Evolutionary conservation across 495 filamentous ascomycete genomes (phyloP).

Genomic region (Clavariopsis aquatica): DNA sequence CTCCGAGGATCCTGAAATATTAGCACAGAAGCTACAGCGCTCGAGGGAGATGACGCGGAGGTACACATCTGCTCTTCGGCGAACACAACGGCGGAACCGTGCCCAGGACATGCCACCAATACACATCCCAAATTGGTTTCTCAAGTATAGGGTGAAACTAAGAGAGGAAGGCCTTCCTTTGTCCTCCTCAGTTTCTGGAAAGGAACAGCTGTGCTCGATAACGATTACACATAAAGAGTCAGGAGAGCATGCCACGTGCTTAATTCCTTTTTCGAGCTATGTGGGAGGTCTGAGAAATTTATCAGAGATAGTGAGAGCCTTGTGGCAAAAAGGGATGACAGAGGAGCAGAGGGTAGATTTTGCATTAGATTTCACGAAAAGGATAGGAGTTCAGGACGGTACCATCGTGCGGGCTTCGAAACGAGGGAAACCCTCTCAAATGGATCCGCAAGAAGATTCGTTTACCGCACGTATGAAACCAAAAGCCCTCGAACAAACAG

Average conservation of each 20-base stretch:
- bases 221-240: conserved; percentile 13
- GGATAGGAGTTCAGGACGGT: not conserved
- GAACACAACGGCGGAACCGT: conserved; percentile 31
- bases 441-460: not conserved
- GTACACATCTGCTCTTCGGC: conserved; percentile 31
- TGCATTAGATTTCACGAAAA: conserved; percentile 7
- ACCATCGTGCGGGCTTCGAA: not conserved
- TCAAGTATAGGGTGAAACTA: conserved; percentile 44
- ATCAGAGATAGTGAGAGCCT: not conserved
- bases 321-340: conserved; percentile 3
- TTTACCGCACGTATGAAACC: not conserved
- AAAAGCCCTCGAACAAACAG: not conserved
- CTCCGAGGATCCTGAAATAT: conserved; percentile 24
- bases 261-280: conserved; percentile 12
- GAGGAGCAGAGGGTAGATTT: conserved; percentile 15
- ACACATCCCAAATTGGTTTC: conserved; percentile 49
- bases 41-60: conserved; percentile 33
- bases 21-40: conserved; percentile 36
- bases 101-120: conserved; percentile 33
- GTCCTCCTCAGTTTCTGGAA: not conserved
- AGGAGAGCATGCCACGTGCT: conserved; percentile 19
- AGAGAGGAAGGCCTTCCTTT: conserved; percentile 33
- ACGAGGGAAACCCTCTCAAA: not conserved
- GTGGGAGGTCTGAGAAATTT: not conserved
- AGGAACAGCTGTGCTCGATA: conserved; percentile 8